Conservation (phyloP, 2,329 filamentous ascomycete species). For the Pseudogymnoascus sp. region DNA sequence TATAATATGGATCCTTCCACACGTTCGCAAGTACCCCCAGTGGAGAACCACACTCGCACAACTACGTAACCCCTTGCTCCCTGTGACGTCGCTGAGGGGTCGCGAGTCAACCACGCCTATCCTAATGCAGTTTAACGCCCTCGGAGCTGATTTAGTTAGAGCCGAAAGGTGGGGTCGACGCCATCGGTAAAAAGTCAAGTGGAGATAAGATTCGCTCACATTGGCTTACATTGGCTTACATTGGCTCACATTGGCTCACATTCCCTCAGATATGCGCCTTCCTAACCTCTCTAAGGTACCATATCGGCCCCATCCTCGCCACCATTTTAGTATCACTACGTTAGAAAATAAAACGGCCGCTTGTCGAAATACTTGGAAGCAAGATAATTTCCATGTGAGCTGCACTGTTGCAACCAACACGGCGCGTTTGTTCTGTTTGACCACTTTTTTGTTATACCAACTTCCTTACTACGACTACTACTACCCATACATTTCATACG, state of each 20-base stretch:
- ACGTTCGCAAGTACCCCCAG: not conserved
- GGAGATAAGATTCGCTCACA: not conserved
- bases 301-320: constrained; percentile 5
- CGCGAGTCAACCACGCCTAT: not conserved
- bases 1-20: not conserved
- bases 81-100: constrained; percentile 7
- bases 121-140: not conserved
- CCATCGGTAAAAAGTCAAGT: not conserved
- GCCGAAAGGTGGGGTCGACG: not conserved
- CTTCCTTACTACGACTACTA: not conserved
- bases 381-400: constrained; percentile 8
- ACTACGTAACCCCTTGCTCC: constrained; percentile 1
- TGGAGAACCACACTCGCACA: not conserved
- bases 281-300: constrained; percentile 3
- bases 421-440: not conserved
- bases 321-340: constrained; percentile 6
- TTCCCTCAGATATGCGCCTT: not conserved
- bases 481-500: not conserved
- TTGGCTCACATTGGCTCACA: not conserved
- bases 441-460: not conserved
- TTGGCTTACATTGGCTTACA: not conserved
- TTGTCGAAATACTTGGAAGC: constrained; percentile 7
- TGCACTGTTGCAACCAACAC: not conserved
- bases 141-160: constrained; percentile 7
- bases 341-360: constrained; percentile 7